phyloP scores from a whole-genome alignment of 331 rosid species.

The Malus hybrid region DNA sequence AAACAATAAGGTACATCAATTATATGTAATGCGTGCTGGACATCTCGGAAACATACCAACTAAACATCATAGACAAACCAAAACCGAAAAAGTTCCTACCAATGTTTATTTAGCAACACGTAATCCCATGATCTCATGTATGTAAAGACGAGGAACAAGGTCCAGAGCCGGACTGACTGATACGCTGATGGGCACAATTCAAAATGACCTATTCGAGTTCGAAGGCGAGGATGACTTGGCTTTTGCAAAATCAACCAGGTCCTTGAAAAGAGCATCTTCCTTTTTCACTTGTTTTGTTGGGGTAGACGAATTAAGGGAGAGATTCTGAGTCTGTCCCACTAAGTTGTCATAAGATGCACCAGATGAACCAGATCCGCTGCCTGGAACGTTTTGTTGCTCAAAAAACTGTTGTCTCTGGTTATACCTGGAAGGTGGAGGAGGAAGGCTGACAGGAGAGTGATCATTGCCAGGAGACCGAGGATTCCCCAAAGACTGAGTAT shows the following conservation, averaged over 20 bases:
- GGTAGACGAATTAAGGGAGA: slow-evolving; percentile 49
- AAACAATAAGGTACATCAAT: slow-evolving; percentile 11
- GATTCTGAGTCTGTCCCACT: slow-evolving; percentile 56
- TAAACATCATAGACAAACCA: slow-evolving; percentile 29
- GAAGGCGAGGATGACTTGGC: slow-evolving; percentile 67
- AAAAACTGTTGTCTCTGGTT: slow-evolving; percentile 92
- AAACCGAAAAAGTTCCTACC: slow-evolving; percentile 31
- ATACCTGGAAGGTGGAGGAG: slow-evolving; percentile 76
- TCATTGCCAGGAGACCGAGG: slow-evolving; percentile 3
- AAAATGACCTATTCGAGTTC: slow-evolving; percentile 53
- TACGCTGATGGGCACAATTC: slow-evolving; percentile 26
- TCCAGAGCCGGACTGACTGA: slow-evolving; percentile 19
- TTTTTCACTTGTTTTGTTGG: slow-evolving; percentile 51
- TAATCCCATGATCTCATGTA: slow-evolving; percentile 31
- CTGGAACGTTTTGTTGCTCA: slow-evolving; percentile 45
- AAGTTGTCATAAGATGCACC: slow-evolving; percentile 53
- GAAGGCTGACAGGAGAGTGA: slow-evolving; percentile 46
- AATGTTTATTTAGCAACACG: slow-evolving; percentile 28
- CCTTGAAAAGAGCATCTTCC: slow-evolving; percentile 71
- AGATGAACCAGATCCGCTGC: slow-evolving; percentile 52
- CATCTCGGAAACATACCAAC: slow-evolving; percentile 19
- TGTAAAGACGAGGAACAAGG: slow-evolving; percentile 10
- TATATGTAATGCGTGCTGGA: slow-evolving; percentile 28
- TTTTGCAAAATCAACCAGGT: slow-evolving; percentile 68
- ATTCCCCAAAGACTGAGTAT: slow-evolving; percentile 33